Evolutionary conservation across 2,329 filamentous ascomycete genomes (phyloP), one percentile per base, ranked within the genome.

Genomic region (Trichophyton benhamiae): DNA sequence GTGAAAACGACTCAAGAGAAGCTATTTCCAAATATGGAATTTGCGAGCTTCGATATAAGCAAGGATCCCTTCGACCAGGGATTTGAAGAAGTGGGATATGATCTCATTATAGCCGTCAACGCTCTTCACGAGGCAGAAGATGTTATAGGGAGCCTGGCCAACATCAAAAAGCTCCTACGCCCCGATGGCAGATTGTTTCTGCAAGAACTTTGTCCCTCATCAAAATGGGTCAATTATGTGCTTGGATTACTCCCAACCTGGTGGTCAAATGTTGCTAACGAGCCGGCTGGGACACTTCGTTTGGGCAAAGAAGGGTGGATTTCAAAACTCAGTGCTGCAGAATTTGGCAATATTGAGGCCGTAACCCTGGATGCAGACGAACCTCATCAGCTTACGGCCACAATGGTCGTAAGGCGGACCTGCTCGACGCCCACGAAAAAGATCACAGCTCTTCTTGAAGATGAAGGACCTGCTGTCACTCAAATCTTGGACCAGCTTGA

Each of bases 201-300:
- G 38, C 11, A 17, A 41, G 9, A 36, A 25, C 3, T 9, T 63
- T 11, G 25, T 38, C n/a, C 44, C 22, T 30, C 33, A 1, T 11
- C 33, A 9, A 30, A 30, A n/a, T 63, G 53, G 36, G 15, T 63
- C 15, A 41, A 57, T 15, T 62, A 60, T 53, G 62, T 60, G 30
- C 30, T 33, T 4, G 30, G 30, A 4, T 33, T 33, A 9, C 30
- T 33, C 30, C 30, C 30, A 33, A 33, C 30, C 30, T 33, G 30
- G 30, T 33, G 30, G 30, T 33, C 30, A 9, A 33, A 33, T 33
- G 30, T 9, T 33, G 30, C 30, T 7, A 9, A 33, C 30, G 9
- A 33, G 9, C 30, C 30, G 9, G 30, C 30, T 33, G 30, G 9
- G 30, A 9, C 30, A 9, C 30, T 33, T 33, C 6, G 6, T 33